phyloP scores from a whole-genome alignment of 169 alveolate species.

The Plasmodium billcollinsi region DNA sequence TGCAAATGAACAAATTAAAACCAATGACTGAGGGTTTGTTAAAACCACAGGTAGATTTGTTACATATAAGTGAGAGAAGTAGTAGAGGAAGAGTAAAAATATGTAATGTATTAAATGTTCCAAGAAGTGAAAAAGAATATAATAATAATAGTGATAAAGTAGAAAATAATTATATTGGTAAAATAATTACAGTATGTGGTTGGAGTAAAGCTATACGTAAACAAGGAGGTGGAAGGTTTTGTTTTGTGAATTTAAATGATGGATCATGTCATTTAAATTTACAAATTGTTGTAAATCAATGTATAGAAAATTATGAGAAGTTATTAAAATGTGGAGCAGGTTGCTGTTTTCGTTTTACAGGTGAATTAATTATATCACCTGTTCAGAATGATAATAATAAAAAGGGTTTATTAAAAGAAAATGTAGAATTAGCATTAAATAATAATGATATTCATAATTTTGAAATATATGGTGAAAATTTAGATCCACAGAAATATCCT shows the following conservation, averaged over 20 bases:
- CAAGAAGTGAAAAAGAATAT: slow-evolving; percentile 55
- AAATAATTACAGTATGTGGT: slow-evolving; percentile 92
- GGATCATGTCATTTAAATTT: slow-evolving; percentile 94
- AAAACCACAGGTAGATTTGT: slow-evolving; percentile 17
- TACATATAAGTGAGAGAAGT: slow-evolving; percentile 28
- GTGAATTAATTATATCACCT: slow-evolving; percentile 94
- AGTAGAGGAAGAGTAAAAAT: slow-evolving; percentile 51
- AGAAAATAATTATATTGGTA: slow-evolving; percentile 76
- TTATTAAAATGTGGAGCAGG: slow-evolving; percentile 87
- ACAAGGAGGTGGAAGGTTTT: slow-evolving; percentile 94
- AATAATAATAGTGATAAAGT: slow-evolving; percentile 22
- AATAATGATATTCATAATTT: slow-evolving; percentile 74
- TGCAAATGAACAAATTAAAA: slow-evolving; percentile 33
- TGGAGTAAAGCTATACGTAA: slow-evolving; percentile 97
- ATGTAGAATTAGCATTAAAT: slow-evolving; percentile 79
- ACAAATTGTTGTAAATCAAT: slow-evolving; percentile 94
- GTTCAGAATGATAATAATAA: slow-evolving; percentile 89
- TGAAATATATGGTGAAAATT: slow-evolving; percentile 88
- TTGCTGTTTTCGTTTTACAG: slow-evolving; percentile 90
- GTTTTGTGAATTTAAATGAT: slow-evolving; percentile 96
- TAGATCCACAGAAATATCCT: slow-evolving; percentile 95
- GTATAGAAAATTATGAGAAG: slow-evolving; percentile 87
- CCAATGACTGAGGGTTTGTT: slow-evolving; percentile 26
- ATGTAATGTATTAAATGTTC: slow-evolving; percentile 36
- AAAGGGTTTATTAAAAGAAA: slow-evolving; percentile 77